Conservation (phyloP, 805 yeast genomes). For the Barnettozyma wickerhamii region DNA sequence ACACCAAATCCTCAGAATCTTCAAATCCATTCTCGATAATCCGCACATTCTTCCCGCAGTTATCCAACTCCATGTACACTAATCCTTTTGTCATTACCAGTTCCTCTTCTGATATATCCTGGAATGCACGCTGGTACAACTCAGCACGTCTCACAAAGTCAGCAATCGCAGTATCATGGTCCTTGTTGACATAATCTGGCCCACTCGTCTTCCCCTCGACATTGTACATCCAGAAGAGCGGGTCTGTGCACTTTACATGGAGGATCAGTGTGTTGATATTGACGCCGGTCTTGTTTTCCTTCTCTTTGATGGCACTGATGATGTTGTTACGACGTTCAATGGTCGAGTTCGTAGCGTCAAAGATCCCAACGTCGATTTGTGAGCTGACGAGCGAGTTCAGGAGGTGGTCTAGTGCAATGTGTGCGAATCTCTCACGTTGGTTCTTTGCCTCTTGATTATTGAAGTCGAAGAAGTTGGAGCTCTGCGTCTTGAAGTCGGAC, state of each 20-base stretch:
- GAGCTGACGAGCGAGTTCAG: slow-evolving; percentile 38
- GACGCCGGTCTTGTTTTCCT: slow-evolving; percentile 24
- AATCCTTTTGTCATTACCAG: slow-evolving; percentile 13
- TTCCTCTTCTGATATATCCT: slow-evolving; percentile 34
- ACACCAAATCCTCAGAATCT: slow-evolving; percentile 15
- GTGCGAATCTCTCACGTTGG: slow-evolving; percentile 49
- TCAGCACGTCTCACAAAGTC: slow-evolving; percentile 58
- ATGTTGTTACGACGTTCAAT: slow-evolving; percentile 32
- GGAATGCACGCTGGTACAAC: slow-evolving; percentile 42
- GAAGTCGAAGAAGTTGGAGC: slow-evolving; percentile 38
- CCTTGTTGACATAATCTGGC: slow-evolving; percentile 52
- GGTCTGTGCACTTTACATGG: slow-evolving; percentile 56
- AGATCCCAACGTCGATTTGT: slow-evolving; percentile 49
- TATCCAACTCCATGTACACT: slow-evolving; percentile 18
- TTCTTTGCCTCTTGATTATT: slow-evolving; percentile 38
- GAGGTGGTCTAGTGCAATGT: slow-evolving; percentile 43
- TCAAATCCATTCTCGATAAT: slow-evolving; percentile 22
- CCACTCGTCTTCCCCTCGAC: slow-evolving; percentile 61
- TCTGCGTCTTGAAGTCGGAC: slow-evolving; percentile 34
- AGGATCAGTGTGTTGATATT: slow-evolving; percentile 46
- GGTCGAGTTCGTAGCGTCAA: slow-evolving; percentile 58
- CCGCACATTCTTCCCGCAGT: slow-evolving; percentile 21
- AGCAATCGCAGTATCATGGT: slow-evolving; percentile 46
- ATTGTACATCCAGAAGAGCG: slow-evolving; percentile 49
- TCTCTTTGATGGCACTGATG: slow-evolving; percentile 17